phyloP scores from a whole-genome alignment of 2,329 filamentous ascomycete genomes.

The Fusarium kyushuense region DNA sequence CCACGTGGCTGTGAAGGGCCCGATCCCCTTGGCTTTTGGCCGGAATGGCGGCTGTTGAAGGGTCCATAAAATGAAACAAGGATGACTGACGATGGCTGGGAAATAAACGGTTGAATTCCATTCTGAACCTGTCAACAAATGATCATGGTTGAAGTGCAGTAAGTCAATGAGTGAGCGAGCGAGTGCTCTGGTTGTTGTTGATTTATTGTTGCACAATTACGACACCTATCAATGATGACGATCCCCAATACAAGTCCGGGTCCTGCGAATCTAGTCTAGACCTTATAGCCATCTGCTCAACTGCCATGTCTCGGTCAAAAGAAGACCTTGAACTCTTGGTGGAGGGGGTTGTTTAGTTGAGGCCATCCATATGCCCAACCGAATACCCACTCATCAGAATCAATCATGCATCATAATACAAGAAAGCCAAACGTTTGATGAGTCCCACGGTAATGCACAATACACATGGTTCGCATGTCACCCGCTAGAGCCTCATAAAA shows the following conservation, averaged over 20 bases:
- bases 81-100: background rate
- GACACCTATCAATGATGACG: background rate
- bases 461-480: constrained; percentile 31
- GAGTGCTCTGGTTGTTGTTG: background rate
- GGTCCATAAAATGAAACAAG: constrained; percentile 11
- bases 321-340: background rate
- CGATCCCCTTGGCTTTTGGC: constrained; percentile 9
- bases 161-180: background rate
- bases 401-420: background rate
- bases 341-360: constrained; percentile 1
- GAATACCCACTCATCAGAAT: background rate
- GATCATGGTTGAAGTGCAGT: background rate
- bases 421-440: background rate
- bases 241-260: background rate
- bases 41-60: constrained; percentile 25
- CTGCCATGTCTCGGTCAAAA: background rate
- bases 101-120: background rate
- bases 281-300: background rate
- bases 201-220: constrained; percentile 1
- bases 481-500: constrained; percentile 22
- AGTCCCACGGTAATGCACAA: constrained; percentile 24
- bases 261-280: constrained; percentile 3
- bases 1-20: constrained; percentile 27
- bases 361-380: constrained; percentile 17
- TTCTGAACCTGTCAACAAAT: background rate